Conservation (phyloP, 2,329 filamentous ascomycete species). For the Fusarium vanettenii region DNA sequence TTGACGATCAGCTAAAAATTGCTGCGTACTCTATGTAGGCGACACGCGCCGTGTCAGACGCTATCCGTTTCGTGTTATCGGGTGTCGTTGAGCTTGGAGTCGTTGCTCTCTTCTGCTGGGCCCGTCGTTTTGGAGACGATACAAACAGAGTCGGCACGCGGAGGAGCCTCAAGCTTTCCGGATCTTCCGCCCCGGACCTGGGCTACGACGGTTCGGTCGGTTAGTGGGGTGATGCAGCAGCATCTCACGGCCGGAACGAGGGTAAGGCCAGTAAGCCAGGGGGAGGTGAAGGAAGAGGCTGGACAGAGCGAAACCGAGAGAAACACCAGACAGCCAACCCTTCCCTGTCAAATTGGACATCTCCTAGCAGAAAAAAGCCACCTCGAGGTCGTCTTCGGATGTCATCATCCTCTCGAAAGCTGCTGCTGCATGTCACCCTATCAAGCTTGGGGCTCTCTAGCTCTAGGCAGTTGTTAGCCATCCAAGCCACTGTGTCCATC, state of each 20-base stretch:
- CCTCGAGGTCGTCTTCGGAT: slow-evolving; percentile 6
- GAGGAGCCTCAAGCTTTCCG: slow-evolving; percentile 36
- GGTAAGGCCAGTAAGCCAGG: neutral
- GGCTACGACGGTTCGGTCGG: neutral
- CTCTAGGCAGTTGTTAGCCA: neutral
- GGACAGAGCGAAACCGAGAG: neutral
- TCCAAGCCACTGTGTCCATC: neutral
- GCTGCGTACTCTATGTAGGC: neutral
- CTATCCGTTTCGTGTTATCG: slow-evolving; percentile 20
- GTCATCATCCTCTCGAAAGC: slow-evolving; percentile 13
- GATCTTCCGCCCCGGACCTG: slow-evolving; percentile 40
- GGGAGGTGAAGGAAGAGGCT: neutral
- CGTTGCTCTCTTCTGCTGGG: neutral
- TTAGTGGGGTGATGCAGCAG: slow-evolving; percentile 30
- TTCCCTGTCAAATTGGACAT: neutral
- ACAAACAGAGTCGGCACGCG: neutral
- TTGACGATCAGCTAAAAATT: neutral
- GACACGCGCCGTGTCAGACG: slow-evolving; percentile 6
- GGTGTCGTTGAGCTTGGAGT: neutral
- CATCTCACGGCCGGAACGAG: slow-evolving; percentile 23
- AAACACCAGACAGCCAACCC: neutral
- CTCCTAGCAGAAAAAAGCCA: neutral
- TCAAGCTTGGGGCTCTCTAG: slow-evolving; percentile 2
- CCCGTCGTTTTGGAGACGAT: neutral
- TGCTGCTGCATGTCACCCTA: neutral